These are phyloP conservation scores for Acer campestre DNA, from an alignment of 345 rosid species.

Conservation along the genomic window DNA sequence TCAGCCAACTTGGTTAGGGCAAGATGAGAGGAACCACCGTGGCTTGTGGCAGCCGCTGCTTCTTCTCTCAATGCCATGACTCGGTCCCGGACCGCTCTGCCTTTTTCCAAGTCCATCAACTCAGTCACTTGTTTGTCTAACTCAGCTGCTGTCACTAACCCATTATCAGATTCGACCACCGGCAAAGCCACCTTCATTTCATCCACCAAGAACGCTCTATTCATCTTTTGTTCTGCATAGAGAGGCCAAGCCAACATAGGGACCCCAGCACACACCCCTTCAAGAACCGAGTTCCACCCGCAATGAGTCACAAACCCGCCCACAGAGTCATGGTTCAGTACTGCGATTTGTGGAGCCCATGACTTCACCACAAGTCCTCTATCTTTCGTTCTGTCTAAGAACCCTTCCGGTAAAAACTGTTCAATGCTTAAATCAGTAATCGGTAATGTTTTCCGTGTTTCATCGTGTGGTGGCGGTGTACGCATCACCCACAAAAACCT, in stretches of 20 bases:
- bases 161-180: conserved; percentile 39
- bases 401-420: conserved; percentile 40
- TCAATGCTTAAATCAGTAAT: too few species aligned
- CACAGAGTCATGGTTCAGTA: conserved; percentile 20
- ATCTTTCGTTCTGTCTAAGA: conserved; percentile 35
- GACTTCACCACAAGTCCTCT: conserved; percentile 32
- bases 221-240: conserved; percentile 50
- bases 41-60: too few species aligned
- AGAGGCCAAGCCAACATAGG: conserved; percentile 63
- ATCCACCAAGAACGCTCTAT: conserved; percentile 48
- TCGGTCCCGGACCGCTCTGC: not conserved
- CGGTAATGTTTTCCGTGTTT: not conserved
- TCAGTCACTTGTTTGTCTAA: conserved; percentile 56
- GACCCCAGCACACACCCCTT: conserved; percentile 27
- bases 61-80: too few species aligned
- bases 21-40: too few species aligned
- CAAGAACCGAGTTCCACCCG: conserved; percentile 40
- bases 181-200: conserved; percentile 55
- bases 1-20: too few species aligned
- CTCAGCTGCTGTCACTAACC: conserved; percentile 46
- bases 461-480: conserved; percentile 33
- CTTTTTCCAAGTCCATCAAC: conserved; percentile 46
- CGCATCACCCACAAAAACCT: conserved; percentile 63
- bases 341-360: conserved; percentile 30
- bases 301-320: conserved; percentile 39